Evolutionary conservation across 1,139 yeast genomes (phyloP), one percentile per base, ranked within the genome.

Genomic region (Lodderomyces beijingensis): DNA sequence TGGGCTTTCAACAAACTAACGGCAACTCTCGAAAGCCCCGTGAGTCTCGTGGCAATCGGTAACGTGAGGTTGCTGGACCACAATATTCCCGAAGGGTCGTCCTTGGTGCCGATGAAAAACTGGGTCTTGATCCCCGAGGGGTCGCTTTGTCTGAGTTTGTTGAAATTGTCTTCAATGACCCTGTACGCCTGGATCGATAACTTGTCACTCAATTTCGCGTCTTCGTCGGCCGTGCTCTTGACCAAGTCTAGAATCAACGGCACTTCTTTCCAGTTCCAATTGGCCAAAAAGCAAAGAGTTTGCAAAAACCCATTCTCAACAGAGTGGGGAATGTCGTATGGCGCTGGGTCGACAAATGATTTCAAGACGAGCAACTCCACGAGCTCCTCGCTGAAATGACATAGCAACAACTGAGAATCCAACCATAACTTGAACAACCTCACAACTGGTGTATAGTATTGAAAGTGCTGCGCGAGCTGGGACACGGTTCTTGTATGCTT

Each of bases 211-310:
- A 78, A 56, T 40, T 62, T 59, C 14, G 31, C 32, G 20, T 41
- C 40, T 10, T 48, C 53, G 31, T 41, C 49, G 22, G 68, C 69
- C 17, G 70, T 69, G 35, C 68, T 67, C 37, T 77, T 79, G 12
- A 74, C 69, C 44, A 86, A 63, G 50, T 89, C 96, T 43, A 91
- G 62, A 36, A 89, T 73, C 42, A 91, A 60, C 2, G 95, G 83
- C 31, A 81, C 88, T 43, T 84, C 94, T 47, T 77, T 80, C 98
- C 98, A 91, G 55, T 91, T 89, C 98, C 98, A 93, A 27, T 62
- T 61, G 11, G 95, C 73, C 28, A 91, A 58, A 49, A 82, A 85
- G 33, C 74, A 69, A 28, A 93, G 57, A 14, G 81, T 72, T 39
- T 93, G 80, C 40, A 85, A 65, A 50, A 91, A 87, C 10, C 96